Conservation (phyloP, 306 rosid species). For the Pterocarpus macrocarpus region DNA sequence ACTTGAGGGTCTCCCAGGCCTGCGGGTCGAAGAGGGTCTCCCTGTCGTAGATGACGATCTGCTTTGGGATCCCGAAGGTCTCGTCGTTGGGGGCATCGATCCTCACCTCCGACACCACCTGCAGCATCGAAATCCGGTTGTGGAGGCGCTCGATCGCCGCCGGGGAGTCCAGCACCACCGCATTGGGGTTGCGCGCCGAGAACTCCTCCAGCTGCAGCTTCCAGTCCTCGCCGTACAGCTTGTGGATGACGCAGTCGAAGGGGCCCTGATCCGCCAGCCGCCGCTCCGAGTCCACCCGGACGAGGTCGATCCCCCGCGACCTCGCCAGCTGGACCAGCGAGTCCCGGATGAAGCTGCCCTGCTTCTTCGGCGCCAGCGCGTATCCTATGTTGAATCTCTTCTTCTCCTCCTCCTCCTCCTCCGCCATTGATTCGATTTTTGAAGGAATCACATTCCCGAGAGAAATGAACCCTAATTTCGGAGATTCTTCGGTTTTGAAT, state of each 20-base stretch:
- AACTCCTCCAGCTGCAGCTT: slow-evolving; percentile 62
- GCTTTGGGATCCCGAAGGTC: slow-evolving; percentile 92
- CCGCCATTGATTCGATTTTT: slow-evolving; percentile 63
- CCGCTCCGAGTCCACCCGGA: slow-evolving; percentile 57
- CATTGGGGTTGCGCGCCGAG: slow-evolving; percentile 62
- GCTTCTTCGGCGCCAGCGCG: slow-evolving; percentile 87
- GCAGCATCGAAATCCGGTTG: slow-evolving; percentile 92
- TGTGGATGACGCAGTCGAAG: slow-evolving; percentile 84
- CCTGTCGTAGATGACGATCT: slow-evolving; percentile 82
- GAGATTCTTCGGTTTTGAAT: too few relatives aligned
- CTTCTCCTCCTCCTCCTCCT: neutral
- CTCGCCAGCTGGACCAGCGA: slow-evolving; percentile 65
- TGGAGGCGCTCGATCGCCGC: slow-evolving; percentile 87
- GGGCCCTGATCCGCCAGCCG: slow-evolving; percentile 80
- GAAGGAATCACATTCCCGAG: slow-evolving; percentile 40
- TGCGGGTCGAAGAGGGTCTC: slow-evolving; percentile 68
- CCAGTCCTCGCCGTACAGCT: slow-evolving; percentile 84
- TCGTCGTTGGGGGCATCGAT: slow-evolving; percentile 54
- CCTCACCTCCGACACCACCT: slow-evolving; percentile 84
- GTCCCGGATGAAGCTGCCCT: slow-evolving; percentile 78
- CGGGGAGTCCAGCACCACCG: slow-evolving; percentile 71
- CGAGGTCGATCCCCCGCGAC: slow-evolving; percentile 78
- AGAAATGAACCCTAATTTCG: neutral
- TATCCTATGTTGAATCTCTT: slow-evolving; percentile 73
- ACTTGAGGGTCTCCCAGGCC: slow-evolving; percentile 74